Conservation (phyloP, 1,284 basidiomycete genomes). For the Ganoderma lucidum region DNA sequence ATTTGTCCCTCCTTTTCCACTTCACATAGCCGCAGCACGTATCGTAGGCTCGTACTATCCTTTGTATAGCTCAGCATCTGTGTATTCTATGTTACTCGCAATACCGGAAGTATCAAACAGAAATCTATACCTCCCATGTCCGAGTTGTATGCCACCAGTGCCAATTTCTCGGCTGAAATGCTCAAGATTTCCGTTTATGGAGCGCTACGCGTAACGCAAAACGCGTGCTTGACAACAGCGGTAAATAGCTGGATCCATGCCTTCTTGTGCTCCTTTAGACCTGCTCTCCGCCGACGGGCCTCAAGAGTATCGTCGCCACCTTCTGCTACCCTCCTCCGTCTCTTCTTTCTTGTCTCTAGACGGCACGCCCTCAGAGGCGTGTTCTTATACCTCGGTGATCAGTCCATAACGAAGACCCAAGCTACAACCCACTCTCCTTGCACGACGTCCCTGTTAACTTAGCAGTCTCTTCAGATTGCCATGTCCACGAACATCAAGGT, state of each 20-base stretch:
- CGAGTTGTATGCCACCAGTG: neutral
- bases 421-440: conserved; percentile 29
- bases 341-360: conserved; percentile 30
- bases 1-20: conserved; percentile 34
- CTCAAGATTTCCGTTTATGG: conserved; percentile 19
- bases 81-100: conserved; percentile 27
- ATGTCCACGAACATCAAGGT: conserved; percentile 94
- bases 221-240: conserved; percentile 42
- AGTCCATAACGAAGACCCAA: conserved; percentile 21
- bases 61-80: conserved; percentile 27
- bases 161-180: neutral
- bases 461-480: conserved; percentile 25
- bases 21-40: neutral
- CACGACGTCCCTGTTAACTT: conserved; percentile 21
- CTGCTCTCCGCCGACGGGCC: conserved; percentile 24
- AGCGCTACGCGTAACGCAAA: conserved; percentile 32
- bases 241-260: conserved; percentile 33
- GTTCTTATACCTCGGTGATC: conserved; percentile 33
- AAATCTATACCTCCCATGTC: neutral
- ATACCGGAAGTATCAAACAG: conserved; percentile 13
- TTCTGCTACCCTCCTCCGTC: conserved; percentile 29
- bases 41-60: conserved; percentile 6
- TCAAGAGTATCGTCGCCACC: conserved; percentile 24
- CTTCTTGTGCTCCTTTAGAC: conserved; percentile 25
- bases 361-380: conserved; percentile 32